Percentiles rank a stretch among this genome's conserved stretches.
phyloP scores from a whole-genome alignment of 2,329 filamentous ascomycete genomes.

The Xenoacremonium recifei region DNA sequence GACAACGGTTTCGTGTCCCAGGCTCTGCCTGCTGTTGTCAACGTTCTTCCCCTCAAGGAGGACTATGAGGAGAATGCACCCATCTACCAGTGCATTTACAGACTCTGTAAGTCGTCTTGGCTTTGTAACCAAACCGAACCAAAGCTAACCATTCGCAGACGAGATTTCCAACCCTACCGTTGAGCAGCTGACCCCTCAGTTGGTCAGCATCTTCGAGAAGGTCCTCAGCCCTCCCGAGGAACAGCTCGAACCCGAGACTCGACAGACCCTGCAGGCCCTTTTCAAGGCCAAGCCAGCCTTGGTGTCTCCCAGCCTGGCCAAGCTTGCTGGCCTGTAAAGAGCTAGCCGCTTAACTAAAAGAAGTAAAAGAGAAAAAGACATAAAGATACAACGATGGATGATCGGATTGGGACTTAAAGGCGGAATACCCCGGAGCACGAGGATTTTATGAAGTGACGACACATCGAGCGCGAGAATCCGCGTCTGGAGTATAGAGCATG shows the following conservation, averaged over 20 bases:
- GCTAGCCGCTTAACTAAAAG: too few relatives aligned
- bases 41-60: conserved; percentile 81
- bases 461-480: too few relatives aligned
- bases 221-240: conserved; percentile 71
- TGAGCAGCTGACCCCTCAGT: conserved; percentile 65
- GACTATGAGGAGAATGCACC: conserved; percentile 97
- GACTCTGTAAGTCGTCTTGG: conserved; percentile 64
- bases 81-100: conserved; percentile 85
- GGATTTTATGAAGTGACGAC: too few relatives aligned
- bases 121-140: neutral
- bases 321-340: conserved; percentile 27
- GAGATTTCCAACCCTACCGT: conserved; percentile 67
- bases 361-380: conserved; percentile 16
- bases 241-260: conserved; percentile 72
- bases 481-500: too few relatives aligned
- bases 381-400: conserved; percentile 13
- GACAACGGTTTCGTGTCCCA: conserved; percentile 76
- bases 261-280: conserved; percentile 55
- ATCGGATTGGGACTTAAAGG: conserved; percentile 1
- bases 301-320: conserved; percentile 29
- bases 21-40: conserved; percentile 77
- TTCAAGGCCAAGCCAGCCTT: conserved; percentile 36
- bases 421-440: too few relatives aligned
- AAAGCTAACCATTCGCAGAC: conserved; percentile 40
- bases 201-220: conserved; percentile 70